phyloP scores from a whole-genome alignment of 371 early-diverging fungal genomes.

The Actinomortierella ambigua region DNA sequence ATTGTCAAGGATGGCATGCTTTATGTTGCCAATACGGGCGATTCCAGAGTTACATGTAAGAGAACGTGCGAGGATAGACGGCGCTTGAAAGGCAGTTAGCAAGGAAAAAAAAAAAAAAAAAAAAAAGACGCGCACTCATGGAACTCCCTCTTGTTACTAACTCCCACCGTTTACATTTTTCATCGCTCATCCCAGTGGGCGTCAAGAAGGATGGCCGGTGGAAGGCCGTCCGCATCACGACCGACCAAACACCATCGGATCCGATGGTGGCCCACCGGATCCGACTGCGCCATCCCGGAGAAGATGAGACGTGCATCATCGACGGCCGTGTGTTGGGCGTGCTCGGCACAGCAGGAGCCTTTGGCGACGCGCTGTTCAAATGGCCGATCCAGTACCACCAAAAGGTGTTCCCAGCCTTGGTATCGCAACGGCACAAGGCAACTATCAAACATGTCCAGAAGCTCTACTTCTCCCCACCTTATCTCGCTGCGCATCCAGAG shows the following conservation, averaged over 20 bases:
- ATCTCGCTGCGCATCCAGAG: conserved; percentile 82
- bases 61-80: too few species aligned
- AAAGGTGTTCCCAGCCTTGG: conserved; percentile 58
- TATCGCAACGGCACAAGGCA: conserved; percentile 55
- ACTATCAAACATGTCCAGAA: conserved; percentile 45
- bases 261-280: conserved; percentile 56
- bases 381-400: conserved; percentile 65
- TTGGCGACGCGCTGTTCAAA: conserved; percentile 81
- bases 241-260: conserved; percentile 66
- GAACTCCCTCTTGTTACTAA: too few species aligned
- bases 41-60: conserved; percentile 56
- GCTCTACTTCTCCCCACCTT: conserved; percentile 76
- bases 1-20: conserved; percentile 65
- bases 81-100: too few species aligned
- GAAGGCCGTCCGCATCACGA: conserved; percentile 54
- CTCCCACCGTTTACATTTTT: background rate
- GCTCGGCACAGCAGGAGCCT: conserved; percentile 69
- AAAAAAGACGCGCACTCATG: too few species aligned
- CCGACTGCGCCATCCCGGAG: conserved; percentile 67
- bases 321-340: conserved; percentile 68
- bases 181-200: conserved; percentile 32
- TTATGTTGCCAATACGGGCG: conserved; percentile 72
- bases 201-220: conserved; percentile 54
- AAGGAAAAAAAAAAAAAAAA: background rate
- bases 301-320: conserved; percentile 54